Evolutionary conservation across 768 basidiomycete genomes (phyloP).

Genomic region (Lentinus brumalis): DNA sequence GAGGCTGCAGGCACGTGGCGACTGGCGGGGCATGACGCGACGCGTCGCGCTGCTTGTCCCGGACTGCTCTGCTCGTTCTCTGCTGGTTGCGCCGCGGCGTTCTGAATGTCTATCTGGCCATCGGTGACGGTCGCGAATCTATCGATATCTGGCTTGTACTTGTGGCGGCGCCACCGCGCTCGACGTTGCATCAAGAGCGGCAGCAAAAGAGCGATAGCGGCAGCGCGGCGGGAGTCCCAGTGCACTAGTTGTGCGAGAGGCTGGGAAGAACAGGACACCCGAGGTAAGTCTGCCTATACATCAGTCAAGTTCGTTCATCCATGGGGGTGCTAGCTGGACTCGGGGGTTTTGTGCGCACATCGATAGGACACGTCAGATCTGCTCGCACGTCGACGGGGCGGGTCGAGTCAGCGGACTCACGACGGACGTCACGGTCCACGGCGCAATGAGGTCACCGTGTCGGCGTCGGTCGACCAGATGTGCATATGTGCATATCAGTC

Average conservation of each 20-base stretch:
- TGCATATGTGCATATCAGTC: too few relatives aligned
- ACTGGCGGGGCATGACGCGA: not conserved
- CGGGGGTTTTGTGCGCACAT: not conserved
- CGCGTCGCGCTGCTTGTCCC: not conserved
- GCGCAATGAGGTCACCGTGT: not conserved
- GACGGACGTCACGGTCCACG: too few relatives aligned
- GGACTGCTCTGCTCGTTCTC: too few relatives aligned
- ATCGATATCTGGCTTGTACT: not conserved
- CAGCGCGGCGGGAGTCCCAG: not conserved
- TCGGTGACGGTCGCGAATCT: too few relatives aligned
- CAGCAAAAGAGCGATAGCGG: not conserved
- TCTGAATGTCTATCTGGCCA: too few relatives aligned
- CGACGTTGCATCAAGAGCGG: not conserved
- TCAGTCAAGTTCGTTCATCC: too few relatives aligned
- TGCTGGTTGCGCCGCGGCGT: too few relatives aligned
- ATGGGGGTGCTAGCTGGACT: too few relatives aligned
- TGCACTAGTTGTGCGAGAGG: not conserved
- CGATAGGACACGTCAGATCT: too few relatives aligned
- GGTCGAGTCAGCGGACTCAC: too few relatives aligned
- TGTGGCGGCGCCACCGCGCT: not conserved
- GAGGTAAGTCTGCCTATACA: not conserved
- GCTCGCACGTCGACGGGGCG: not conserved
- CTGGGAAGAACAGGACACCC: not conserved
- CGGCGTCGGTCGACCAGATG: not conserved
- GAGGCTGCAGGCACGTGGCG: not conserved